phyloP scores from a whole-genome alignment of 1,284 basidiomycete species.

The Hymenochaete sp. region DNA sequence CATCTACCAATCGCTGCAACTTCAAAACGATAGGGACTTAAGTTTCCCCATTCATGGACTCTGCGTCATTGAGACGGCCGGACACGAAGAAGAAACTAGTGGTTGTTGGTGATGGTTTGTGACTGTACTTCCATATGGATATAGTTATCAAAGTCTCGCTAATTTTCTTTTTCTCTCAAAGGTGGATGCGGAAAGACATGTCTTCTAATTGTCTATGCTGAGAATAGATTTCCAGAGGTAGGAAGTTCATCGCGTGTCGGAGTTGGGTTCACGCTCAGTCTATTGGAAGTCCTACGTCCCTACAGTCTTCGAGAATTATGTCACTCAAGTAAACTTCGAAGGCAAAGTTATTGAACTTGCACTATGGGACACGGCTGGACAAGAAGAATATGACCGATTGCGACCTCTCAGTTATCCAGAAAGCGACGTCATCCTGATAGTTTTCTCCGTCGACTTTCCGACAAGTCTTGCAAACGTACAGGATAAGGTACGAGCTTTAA shows the following conservation, averaged over 20 bases:
- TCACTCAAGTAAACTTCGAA: conserved; percentile 84
- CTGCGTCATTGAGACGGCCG: conserved; percentile 35
- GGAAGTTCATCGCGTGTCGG: conserved; percentile 24
- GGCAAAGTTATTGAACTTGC: conserved; percentile 90
- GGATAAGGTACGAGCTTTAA: conserved; percentile 60
- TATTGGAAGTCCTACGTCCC: conserved; percentile 81
- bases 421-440: conserved; percentile 93
- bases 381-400: conserved; percentile 95
- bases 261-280: neutral
- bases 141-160: conserved; percentile 17
- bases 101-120: conserved; percentile 81
- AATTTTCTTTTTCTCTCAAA: conserved; percentile 22
- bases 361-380: conserved; percentile 97
- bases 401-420: conserved; percentile 94
- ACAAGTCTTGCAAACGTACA: conserved; percentile 89
- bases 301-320: conserved; percentile 97
- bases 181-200: conserved; percentile 86
- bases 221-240: conserved; percentile 97
- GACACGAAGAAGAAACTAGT: conserved; percentile 86
- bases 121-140: conserved; percentile 27
- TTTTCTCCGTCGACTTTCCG: conserved; percentile 97
- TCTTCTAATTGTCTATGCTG: conserved; percentile 89
- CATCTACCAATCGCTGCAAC: too few species aligned
- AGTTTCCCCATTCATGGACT: conserved; percentile 15
- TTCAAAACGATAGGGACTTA: too few species aligned